phyloP scores from a whole-genome alignment of 768 basidiomycete species.

The Russula virescens region DNA sequence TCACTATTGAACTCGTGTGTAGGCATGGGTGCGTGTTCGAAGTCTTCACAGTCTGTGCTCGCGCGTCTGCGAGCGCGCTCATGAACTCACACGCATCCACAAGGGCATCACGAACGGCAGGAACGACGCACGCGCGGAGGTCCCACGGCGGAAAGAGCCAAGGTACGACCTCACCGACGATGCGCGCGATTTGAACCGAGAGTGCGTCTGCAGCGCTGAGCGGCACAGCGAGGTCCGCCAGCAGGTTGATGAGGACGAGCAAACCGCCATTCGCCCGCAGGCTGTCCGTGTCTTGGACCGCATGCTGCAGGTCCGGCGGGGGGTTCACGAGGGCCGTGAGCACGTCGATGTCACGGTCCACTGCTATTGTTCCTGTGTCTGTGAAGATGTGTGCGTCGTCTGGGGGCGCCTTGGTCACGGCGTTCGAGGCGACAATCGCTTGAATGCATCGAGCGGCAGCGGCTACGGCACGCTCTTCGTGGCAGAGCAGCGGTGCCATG shows the following conservation, averaged over 20 bases:
- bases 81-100: neutral
- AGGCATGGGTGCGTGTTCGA: neutral
- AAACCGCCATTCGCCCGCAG: constrained; percentile 9
- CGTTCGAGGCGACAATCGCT: constrained; percentile 10
- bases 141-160: constrained; percentile 4
- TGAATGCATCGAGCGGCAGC: neutral
- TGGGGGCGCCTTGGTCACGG: neutral
- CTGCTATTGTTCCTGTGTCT: neutral
- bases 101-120: neutral
- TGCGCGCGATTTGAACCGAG: constrained; percentile 2
- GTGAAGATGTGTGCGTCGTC: neutral
- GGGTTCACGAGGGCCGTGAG: neutral
- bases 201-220: neutral
- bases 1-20: too few relatives aligned
- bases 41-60: neutral
- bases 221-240: too few relatives aligned
- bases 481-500: neutral
- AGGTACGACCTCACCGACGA: neutral
- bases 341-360: neutral
- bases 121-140: neutral
- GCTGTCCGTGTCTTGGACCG: constrained; percentile 2
- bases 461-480: neutral
- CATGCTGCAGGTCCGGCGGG: neutral
- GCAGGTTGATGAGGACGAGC: neutral
- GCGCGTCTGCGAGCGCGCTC: neutral